Evolutionary conservation across 2,329 filamentous ascomycete genomes (phyloP).

Genomic region (Venturia effusa): DNA sequence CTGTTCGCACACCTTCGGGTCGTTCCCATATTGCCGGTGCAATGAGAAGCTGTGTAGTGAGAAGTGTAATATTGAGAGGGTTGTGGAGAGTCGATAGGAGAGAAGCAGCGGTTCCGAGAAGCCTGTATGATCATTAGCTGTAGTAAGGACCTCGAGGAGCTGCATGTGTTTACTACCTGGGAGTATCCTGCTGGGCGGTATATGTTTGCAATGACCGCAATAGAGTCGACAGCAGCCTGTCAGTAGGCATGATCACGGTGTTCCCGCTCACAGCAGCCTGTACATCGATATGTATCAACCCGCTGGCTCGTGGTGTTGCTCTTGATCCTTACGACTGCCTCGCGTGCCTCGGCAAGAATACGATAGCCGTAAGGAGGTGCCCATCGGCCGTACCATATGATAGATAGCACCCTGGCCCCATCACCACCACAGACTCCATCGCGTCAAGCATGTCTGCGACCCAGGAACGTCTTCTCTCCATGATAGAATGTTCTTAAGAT

Average conservation of each 20-base stretch:
- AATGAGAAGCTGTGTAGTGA: constrained; percentile 61
- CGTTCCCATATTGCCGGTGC: constrained; percentile 55
- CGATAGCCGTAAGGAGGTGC: neutral
- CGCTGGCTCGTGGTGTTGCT: neutral
- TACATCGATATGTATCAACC: no score
- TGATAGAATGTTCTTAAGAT: neutral
- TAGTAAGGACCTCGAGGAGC: neutral
- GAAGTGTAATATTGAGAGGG: constrained; percentile 61
- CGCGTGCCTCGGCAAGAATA: neutral
- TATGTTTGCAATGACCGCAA: constrained; percentile 52
- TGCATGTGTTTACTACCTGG: constrained; percentile 34
- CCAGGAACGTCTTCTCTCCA: neutral
- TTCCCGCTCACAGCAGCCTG: neutral
- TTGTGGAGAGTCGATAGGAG: constrained; percentile 62
- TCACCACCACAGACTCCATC: neutral
- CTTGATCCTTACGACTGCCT: neutral
- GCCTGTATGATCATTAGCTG: constrained; percentile 13
- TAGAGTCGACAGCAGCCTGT: constrained; percentile 55
- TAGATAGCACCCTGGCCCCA: neutral
- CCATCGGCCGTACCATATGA: no score
- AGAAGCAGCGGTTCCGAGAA: constrained; percentile 53
- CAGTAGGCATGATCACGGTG: constrained; percentile 46
- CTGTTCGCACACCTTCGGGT: constrained; percentile 51
- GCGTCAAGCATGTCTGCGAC: neutral
- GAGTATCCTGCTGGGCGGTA: constrained; percentile 47